Conservation (phyloP, 176 grass and related monocot species). For the Ananas comosus region DNA sequence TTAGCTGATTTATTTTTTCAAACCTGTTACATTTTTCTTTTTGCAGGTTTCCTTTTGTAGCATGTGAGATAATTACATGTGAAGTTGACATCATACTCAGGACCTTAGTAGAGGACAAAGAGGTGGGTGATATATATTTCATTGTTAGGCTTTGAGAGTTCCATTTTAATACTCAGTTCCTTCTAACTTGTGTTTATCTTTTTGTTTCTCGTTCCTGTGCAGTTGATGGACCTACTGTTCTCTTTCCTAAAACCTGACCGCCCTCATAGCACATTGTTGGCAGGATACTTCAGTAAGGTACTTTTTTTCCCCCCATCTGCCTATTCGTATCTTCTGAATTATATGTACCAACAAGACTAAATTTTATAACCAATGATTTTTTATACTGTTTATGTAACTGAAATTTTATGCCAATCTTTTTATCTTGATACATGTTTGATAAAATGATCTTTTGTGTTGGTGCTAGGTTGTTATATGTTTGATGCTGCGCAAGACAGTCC, state of each 20-base stretch:
- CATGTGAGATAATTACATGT: conserved; percentile 98
- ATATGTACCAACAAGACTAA: neutral
- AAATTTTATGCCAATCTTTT: neutral
- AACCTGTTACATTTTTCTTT: conserved; percentile 7
- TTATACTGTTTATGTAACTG: neutral
- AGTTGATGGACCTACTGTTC: conserved; percentile 90
- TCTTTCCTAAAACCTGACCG: conserved; percentile 77
- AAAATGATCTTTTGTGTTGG: conserved; percentile 16
- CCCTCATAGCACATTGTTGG: conserved; percentile 55
- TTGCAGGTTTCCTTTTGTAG: conserved; percentile 96
- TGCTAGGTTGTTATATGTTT: conserved; percentile 89
- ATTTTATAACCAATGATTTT: neutral
- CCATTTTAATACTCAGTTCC: neutral
- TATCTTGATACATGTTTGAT: conserved; percentile 11
- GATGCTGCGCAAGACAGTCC: conserved; percentile 69
- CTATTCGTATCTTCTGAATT: neutral
- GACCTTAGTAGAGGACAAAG: conserved; percentile 88
- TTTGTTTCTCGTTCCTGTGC: conserved; percentile 24
- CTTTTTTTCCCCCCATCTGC: conserved; percentile 2
- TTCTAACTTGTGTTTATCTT: conserved; percentile 3
- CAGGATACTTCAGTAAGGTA: conserved; percentile 98
- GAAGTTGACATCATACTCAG: conserved; percentile 96
- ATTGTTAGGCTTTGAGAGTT: neutral
- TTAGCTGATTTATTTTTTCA: conserved; percentile 14
- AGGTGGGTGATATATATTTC: conserved; percentile 36